These are phyloP conservation scores for Dioscorea dumetorum DNA, from an alignment of 106 monocot genomes.

Conservation along the genomic window DNA sequence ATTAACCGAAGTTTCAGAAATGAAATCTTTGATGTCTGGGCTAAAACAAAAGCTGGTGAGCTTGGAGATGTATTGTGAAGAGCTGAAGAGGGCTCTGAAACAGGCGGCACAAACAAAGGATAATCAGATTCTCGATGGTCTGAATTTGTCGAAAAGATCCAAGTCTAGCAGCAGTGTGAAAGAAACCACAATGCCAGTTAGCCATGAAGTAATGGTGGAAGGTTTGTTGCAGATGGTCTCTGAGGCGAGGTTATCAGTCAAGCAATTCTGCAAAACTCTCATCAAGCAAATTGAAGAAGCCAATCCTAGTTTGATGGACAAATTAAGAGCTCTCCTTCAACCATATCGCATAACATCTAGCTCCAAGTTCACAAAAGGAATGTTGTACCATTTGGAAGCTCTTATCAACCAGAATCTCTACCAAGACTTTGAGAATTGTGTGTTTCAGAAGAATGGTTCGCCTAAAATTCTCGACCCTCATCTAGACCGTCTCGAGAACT, in stretches of 20 bases:
- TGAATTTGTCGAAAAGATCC: constrained; percentile 35
- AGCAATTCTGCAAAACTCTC: constrained; percentile 77
- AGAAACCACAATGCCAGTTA: constrained; percentile 62
- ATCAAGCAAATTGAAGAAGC: constrained; percentile 46
- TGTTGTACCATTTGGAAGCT: constrained; percentile 74
- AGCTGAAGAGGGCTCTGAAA: constrained; percentile 72
- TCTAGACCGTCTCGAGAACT: constrained; percentile 56
- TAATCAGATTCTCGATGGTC: constrained; percentile 12
- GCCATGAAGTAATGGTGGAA: constrained; percentile 86
- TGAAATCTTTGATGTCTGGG: constrained; percentile 62
- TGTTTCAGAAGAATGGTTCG: constrained; percentile 61
- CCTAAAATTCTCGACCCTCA: constrained; percentile 66
- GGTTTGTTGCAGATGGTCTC: constrained; percentile 91
- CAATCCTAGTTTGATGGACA: constrained; percentile 30
- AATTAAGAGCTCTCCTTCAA: constrained; percentile 41
- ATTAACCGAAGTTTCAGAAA: constrained; percentile 58
- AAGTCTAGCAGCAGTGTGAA: constrained; percentile 24
- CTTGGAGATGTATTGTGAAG: constrained; percentile 71
- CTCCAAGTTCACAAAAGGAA: constrained; percentile 35
- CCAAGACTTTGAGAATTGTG: constrained; percentile 93
- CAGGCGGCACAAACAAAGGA: constrained; percentile 45
- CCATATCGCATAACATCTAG: constrained; percentile 26
- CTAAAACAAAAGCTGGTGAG: constrained; percentile 54
- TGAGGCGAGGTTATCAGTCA: constrained; percentile 79
- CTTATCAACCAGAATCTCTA: constrained; percentile 57